Evolutionary conservation across 306 rosid species (phyloP), one percentile per base, ranked within the genome.

Genomic region (Parietaria judaica): DNA sequence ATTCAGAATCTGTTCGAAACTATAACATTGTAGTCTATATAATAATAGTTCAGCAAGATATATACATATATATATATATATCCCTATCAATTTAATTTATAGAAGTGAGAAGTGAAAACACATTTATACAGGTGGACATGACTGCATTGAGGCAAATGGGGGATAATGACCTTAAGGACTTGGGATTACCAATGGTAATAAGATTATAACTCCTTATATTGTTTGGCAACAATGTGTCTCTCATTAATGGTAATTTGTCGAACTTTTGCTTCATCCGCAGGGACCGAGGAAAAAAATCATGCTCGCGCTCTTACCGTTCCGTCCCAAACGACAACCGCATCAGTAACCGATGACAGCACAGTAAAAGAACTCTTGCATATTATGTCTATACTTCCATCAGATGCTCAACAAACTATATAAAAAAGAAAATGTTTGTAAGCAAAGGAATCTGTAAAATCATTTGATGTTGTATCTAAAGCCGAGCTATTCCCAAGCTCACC

Each of bases 271-370:
- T 69, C 41, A 58, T 67, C 48, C 68, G 71, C 82, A 84, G 90
- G 90, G 90, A 74, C 90, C 90, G 6, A 84, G 86, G 67, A 84
- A 81, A 71, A 84, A 84, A 79, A 84, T 84, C 59, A 80, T 83
- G 31, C 85, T 69, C 23, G 82, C 87, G 17, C 74, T 76, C 38
- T 6, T 70, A 68, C 63, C 76, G 64, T 14, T 41, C 15, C 70
- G 68, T 39, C 53, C 65, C 0, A 75, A 74, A 74, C 80, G 36
- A 50, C 79, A 38, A 23, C 68, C 69, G 36, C 72, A 41, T 41
- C 45, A 78, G 2, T 69, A 65, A 48, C 35, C 2, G 51, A 36
- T 12, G 7, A 38, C 45, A 49, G 14, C 60, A n/a, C 7, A 6
- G 34, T 16, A 31, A 62, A 23, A 23, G 31, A 23, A 46, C 39